Base-by-base conservation (phyloP, 202 grass and related monocot genomes). In the Dendrocalamus latiflorus region DNA sequence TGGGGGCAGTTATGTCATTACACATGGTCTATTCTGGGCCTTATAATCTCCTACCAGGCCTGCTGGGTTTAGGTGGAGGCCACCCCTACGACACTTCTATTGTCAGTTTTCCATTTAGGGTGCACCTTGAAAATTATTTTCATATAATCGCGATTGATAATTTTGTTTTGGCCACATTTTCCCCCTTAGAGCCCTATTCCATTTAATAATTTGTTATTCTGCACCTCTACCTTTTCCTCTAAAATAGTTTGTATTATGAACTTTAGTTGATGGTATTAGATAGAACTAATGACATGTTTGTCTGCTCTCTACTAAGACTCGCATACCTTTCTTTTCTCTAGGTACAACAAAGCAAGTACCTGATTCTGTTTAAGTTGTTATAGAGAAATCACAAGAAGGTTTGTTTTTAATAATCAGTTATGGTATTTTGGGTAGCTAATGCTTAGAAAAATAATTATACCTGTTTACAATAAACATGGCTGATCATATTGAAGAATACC, bases 381-480 rank as follows among this genome's bases (percentile, higher is more conserved):
- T 43, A 13, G 25, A 82, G 76, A 73, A 68, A 66, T 58, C 72
- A 4, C 61, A 58, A 58, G 22, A 81, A 82, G 88, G 83, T 90
- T 67, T 73, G 67, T 83, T 41, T 33, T 82, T 65, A 9, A n/a
- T 65, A 51, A 53, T 41, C 48, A 67, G 18, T 51, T 65, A 72
- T 81, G 26, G n/a, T n/a, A n/a, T 82, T 86, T 82, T 57, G 30
- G 28, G 51, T 74, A 51, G 41, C 26, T 81, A 4, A 30, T 73
- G 50, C 26, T 75, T 70, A 20, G 33, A 47, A 63, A 25, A n/a
- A n/a, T n/a, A 73, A 33, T 28, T 43, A 6, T 26, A 63, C 61
- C 13, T 65, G 26, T 43, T 50, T 51, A 54, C 36, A 17, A 33
- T 39, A 39, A 39, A 39, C 6, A 6, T 39, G 8, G 6, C 42